Percentiles rank a stretch among this genome's conserved stretches.
Conservation (phyloP, 2,329 filamentous ascomycete species). For the Diaporthe citrichinensis region DNA sequence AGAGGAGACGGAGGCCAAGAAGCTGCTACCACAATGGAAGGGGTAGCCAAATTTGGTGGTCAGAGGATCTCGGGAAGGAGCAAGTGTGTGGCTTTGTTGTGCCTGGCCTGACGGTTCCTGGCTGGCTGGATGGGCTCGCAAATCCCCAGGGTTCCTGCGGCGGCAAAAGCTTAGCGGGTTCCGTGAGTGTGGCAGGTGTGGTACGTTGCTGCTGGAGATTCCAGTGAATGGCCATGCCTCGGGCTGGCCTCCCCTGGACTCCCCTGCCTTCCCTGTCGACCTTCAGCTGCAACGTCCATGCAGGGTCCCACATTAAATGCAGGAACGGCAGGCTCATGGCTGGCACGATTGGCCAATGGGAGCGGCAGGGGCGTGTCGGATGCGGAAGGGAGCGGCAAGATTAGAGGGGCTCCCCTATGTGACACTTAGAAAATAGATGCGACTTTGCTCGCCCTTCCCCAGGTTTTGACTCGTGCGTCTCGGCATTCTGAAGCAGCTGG, state of each 20-base stretch:
- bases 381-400: slow-evolving; percentile 27
- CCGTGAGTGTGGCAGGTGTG: slow-evolving; percentile 22
- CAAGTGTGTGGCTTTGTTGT: not conserved
- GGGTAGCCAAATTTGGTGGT: slow-evolving; percentile 6
- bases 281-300: slow-evolving; percentile 22
- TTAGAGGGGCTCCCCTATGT: slow-evolving; percentile 32
- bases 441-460: slow-evolving; percentile 15
- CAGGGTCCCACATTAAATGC: slow-evolving; percentile 30
- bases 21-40: not conserved
- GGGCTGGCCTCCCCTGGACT: not conserved
- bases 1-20: not conserved
- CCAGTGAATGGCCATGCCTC: slow-evolving; percentile 10
- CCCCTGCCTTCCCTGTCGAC: not conserved
- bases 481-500: slow-evolving; percentile 27
- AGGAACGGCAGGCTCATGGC: slow-evolving; percentile 19
- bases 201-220: slow-evolving; percentile 26
- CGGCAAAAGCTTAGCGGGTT: slow-evolving; percentile 29
- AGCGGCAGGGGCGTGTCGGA: not conserved
- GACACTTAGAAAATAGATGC: slow-evolving; percentile 24
- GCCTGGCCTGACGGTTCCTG: not conserved
- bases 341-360: slow-evolving; percentile 18
- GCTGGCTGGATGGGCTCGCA: not conserved
- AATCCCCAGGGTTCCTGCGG: not conserved
- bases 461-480: slow-evolving; percentile 35
- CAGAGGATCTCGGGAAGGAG: slow-evolving; percentile 31